A percentile compares a stretch with the other conserved stretches of the same genome.
These are phyloP conservation scores for Talaromyces atroroseus DNA, from an alignment of 2,329 filamentous ascomycete species.

Conservation along the genomic window DNA sequence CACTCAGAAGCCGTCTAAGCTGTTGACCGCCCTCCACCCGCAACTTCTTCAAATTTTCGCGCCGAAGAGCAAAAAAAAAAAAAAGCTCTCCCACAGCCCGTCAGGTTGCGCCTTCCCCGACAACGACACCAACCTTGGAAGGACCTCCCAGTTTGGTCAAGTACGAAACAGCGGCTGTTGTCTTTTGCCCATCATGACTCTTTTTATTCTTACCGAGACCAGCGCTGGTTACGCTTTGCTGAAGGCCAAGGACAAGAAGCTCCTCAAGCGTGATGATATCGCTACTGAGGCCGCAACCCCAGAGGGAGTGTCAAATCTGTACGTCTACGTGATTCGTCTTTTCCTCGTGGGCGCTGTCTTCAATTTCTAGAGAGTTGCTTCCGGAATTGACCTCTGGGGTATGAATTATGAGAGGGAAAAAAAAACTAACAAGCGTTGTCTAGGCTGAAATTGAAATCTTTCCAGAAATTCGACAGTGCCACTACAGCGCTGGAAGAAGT, in stretches of 20 bases:
- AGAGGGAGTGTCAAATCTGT: slow-evolving; percentile 82
- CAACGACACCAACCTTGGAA: slow-evolving; percentile 13
- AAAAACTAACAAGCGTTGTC: slow-evolving; percentile 14
- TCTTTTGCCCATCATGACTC: slow-evolving; percentile 60
- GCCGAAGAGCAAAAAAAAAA: slow-evolving; percentile 17
- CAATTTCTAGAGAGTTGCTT: not conserved
- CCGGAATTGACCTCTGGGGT: not conserved
- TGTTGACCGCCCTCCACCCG: slow-evolving; percentile 24
- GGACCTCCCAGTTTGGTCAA: slow-evolving; percentile 14
- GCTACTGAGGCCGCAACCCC: slow-evolving; percentile 68
- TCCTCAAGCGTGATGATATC: slow-evolving; percentile 81
- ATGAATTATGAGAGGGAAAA: not conserved
- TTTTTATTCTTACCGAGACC: slow-evolving; percentile 91
- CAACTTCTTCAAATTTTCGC: slow-evolving; percentile 13
- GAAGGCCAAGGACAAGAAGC: slow-evolving; percentile 98
- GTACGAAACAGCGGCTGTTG: slow-evolving; percentile 23
- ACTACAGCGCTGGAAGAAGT: slow-evolving; percentile 86
- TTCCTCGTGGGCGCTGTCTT: not conserved
- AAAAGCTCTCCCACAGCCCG: slow-evolving; percentile 24
- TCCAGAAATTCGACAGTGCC: slow-evolving; percentile 94
- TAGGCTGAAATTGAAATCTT: slow-evolving; percentile 92
- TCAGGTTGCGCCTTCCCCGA: slow-evolving; percentile 21
- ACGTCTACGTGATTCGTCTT: slow-evolving; percentile 38
- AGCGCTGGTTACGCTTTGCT: slow-evolving; percentile 96
- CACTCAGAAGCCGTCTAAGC: slow-evolving; percentile 20